Percentiles rank a stretch among this genome's conserved stretches.
These are phyloP conservation scores for Solanum aculeatissimum DNA, from an alignment of 305 asterid species.

Conservation along the genomic window DNA sequence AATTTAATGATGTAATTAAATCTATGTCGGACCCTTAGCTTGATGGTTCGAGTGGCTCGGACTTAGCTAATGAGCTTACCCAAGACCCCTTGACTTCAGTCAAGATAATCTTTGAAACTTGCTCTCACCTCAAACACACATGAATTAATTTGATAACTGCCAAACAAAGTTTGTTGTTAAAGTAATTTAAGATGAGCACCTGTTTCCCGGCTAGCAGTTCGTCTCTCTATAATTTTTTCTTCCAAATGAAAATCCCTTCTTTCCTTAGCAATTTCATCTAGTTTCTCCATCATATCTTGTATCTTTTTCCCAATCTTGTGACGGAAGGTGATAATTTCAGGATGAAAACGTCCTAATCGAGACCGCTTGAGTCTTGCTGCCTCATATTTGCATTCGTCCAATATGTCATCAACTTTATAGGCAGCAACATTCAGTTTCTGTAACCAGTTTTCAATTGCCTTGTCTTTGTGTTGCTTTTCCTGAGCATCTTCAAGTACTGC, in stretches of 20 bases:
- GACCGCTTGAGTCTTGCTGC: neutral
- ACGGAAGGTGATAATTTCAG: neutral
- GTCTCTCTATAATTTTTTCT: neutral
- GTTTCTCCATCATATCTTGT: neutral
- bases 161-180: neutral
- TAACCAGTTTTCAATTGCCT: neutral
- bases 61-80: too few species aligned
- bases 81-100: too few species aligned
- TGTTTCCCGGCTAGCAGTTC: neutral
- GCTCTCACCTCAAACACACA: too few species aligned
- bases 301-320: neutral
- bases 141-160: too few species aligned
- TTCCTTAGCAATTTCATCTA: neutral
- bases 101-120: too few species aligned
- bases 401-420: neutral
- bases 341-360: neutral
- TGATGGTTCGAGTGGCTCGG: too few species aligned
- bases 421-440: neutral
- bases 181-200: neutral
- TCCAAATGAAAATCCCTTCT: neutral
- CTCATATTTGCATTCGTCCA: neutral
- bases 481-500: neutral
- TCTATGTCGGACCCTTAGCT: too few species aligned
- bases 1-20: too few species aligned
- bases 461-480: neutral